phyloP scores from a whole-genome alignment of 306 rosid genomes.

The Notholithocarpus densiflorus region DNA sequence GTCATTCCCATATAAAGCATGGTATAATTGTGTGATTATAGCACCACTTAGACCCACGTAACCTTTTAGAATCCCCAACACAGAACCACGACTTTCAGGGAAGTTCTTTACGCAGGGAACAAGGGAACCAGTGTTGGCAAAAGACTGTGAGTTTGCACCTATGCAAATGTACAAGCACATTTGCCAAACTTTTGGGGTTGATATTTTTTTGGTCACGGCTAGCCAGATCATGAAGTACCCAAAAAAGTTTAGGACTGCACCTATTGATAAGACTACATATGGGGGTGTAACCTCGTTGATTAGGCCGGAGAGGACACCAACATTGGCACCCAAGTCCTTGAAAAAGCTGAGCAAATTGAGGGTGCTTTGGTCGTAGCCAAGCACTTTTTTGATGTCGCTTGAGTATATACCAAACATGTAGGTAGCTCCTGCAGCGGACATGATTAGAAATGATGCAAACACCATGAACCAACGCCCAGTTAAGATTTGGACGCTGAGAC shows the following conservation, averaged over 20 bases:
- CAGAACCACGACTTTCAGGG: conserved; percentile 50
- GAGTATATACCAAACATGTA: conserved; percentile 16
- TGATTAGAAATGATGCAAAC: conserved; percentile 15
- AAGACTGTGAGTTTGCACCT: conserved; percentile 54
- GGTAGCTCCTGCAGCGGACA: conserved; percentile 14
- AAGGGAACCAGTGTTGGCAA: conserved; percentile 54
- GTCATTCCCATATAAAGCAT: conserved; percentile 42
- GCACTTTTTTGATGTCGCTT: background rate
- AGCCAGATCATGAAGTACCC: conserved; percentile 66
- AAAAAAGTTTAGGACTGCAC: conserved; percentile 45
- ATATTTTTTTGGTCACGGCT: conserved; percentile 35
- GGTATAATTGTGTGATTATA: conserved; percentile 45
- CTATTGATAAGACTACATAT: conserved; percentile 48
- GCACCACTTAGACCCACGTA: conserved; percentile 65
- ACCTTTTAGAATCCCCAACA: conserved; percentile 52
- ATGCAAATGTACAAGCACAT: conserved; percentile 51
- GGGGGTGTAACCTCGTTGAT: conserved; percentile 16
- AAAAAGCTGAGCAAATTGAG: conserved; percentile 16
- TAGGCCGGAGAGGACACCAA: conserved; percentile 10
- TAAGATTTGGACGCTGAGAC: background rate
- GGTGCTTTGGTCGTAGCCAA: conserved; percentile 14
- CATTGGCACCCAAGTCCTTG: conserved; percentile 9
- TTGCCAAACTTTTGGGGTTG: conserved; percentile 43
- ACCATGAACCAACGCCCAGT: conserved; percentile 17
- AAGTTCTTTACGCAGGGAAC: conserved; percentile 57